Evolutionary conservation across 108 stramenopile species (phyloP).

Genomic region (Tribonema minus): DNA sequence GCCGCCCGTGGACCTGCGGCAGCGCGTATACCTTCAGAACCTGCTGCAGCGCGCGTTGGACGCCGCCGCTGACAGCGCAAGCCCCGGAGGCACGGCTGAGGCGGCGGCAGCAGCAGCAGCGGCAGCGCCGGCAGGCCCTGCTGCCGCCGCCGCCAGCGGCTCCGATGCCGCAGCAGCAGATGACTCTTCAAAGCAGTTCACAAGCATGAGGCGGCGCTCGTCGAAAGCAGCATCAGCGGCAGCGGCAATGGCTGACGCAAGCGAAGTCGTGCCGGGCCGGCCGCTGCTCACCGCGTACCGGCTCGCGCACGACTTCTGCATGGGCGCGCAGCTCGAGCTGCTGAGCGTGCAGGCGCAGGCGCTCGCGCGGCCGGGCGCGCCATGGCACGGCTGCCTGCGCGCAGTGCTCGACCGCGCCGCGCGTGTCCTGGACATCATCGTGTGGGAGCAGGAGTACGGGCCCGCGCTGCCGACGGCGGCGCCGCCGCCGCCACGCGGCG

Average conservation of each 20-base stretch:
- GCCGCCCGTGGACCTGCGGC: conserved; percentile 6
- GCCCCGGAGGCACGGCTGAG: not conserved
- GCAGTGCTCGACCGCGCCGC: not conserved
- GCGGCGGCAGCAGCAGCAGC: no score
- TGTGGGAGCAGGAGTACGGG: not conserved
- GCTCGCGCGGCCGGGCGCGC: not conserved
- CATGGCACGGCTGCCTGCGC: not conserved
- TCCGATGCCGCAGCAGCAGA: conserved; percentile 18
- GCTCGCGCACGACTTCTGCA: conserved; percentile 30
- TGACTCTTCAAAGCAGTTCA: not conserved
- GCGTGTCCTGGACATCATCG: not conserved
- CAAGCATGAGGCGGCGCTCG: not conserved
- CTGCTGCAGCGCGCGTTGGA: not conserved
- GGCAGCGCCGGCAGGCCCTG: no score
- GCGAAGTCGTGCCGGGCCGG: not conserved
- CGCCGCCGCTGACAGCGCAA: not conserved
- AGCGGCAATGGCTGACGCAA: not conserved
- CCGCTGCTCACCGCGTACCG: conserved; percentile 31
- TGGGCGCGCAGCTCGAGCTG: conserved; percentile 26
- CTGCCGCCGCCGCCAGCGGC: not conserved
- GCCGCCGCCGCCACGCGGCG: not conserved
- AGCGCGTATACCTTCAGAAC: not conserved
- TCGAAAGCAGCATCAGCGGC: not conserved
- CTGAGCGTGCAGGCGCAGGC: conserved; percentile 18
- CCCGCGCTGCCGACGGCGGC: not conserved